Percentiles rank a stretch among this genome's conserved stretches.
These are phyloP conservation scores for Phytophthora ohioensis DNA, from an alignment of 352 stramenopile genomes.

Conservation along the genomic window DNA sequence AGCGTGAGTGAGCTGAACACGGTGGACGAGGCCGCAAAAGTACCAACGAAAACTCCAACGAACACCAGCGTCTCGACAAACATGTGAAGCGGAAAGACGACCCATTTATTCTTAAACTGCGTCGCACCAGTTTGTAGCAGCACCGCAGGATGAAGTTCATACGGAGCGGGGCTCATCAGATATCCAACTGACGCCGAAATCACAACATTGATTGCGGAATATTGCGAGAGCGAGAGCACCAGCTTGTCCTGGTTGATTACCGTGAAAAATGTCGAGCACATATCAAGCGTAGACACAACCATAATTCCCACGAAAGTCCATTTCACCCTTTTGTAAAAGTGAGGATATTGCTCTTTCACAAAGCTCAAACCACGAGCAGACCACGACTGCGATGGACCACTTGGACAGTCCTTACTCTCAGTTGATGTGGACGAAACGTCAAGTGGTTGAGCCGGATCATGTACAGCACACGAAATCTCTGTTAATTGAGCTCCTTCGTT, in stretches of 20 bases:
- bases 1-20: conserved; percentile 81
- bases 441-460: neutral
- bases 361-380: conserved; percentile 30
- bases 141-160: conserved; percentile 67
- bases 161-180: conserved; percentile 68
- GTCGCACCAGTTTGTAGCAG: conserved; percentile 59
- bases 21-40: conserved; percentile 74
- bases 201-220: conserved; percentile 77
- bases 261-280: conserved; percentile 67
- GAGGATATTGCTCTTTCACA: conserved; percentile 49
- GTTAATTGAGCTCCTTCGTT: conserved; percentile 33
- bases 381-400: conserved; percentile 22
- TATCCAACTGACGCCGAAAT: conserved; percentile 72
- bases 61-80: conserved; percentile 81
- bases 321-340: conserved; percentile 78
- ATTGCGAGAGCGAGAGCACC: conserved; percentile 72
- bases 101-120: conserved; percentile 81
- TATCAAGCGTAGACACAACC: conserved; percentile 69
- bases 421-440: neutral
- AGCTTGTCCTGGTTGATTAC: conserved; percentile 55
- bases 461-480: conserved; percentile 24
- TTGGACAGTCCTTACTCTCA: neutral
- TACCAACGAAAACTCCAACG: conserved; percentile 77
- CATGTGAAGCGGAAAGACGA: conserved; percentile 76
- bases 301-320: conserved; percentile 85